These are phyloP conservation scores for Capsaspora owczarzaki DNA, from an alignment of 78 protist species.

Conservation along the genomic window DNA sequence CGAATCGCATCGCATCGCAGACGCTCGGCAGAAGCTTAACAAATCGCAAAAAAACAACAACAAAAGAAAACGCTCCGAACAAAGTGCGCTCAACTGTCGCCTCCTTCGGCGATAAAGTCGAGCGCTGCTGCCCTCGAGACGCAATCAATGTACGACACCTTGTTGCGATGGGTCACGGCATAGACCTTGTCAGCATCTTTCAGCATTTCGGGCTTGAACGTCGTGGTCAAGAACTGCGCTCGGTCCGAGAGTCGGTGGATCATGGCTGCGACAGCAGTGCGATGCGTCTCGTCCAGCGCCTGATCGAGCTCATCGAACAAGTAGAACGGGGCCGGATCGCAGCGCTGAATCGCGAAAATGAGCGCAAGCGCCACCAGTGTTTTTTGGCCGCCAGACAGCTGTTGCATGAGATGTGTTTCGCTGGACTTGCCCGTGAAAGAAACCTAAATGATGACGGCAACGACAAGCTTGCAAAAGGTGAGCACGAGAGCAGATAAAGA, in stretches of 20 bases:
- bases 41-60: no score
- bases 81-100: no score
- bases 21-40: no score
- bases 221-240: conserved; percentile 70
- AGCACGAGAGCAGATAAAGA: no score
- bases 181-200: conserved; percentile 54
- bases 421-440: conserved; percentile 22
- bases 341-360: conserved; percentile 96
- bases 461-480: background rate
- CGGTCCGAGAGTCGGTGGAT: background rate
- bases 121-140: no score
- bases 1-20: no score
- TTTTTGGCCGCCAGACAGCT: conserved; percentile 93
- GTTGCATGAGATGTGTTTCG: conserved; percentile 23
- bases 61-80: no score
- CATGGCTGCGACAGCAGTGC: conserved; percentile 79
- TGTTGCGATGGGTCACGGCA: conserved; percentile 18
- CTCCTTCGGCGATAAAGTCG: no score
- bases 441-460: conserved; percentile 10
- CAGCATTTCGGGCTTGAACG: conserved; percentile 68
- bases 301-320: conserved; percentile 98
- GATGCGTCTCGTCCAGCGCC: conserved; percentile 81
- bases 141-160: no score
- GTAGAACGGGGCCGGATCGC: conserved; percentile 98
- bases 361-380: conserved; percentile 94